Percentiles rank a stretch among this genome's conserved stretches.
These are phyloP conservation scores for Xylariaceae sp. DNA, from an alignment of 2,329 filamentous ascomycete species.

Conservation along the genomic window DNA sequence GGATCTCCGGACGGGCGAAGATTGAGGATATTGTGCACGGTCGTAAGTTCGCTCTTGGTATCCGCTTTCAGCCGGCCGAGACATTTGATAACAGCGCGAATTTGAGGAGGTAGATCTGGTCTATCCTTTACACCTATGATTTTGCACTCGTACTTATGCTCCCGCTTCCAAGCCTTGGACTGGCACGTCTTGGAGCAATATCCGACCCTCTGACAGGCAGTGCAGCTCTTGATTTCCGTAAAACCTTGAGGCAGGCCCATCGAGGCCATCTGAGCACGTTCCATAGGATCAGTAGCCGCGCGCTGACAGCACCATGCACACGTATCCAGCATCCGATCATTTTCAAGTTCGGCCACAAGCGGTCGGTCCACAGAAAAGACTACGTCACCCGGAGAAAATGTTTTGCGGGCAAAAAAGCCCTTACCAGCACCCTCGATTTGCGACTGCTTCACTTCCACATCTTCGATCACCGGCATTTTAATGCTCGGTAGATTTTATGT, in stretches of 20 bases:
- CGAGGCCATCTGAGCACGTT: slow-evolving; percentile 24
- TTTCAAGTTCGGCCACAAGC: slow-evolving; percentile 34
- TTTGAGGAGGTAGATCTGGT: slow-evolving; percentile 29
- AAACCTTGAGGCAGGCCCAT: slow-evolving; percentile 38
- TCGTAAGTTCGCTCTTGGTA: slow-evolving; percentile 19
- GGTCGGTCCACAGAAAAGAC: slow-evolving; percentile 34
- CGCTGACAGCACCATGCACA: slow-evolving; percentile 40
- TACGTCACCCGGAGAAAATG: slow-evolving; percentile 35
- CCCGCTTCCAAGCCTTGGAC: slow-evolving; percentile 37
- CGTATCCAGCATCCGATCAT: slow-evolving; percentile 34
- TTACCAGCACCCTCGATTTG: slow-evolving; percentile 33
- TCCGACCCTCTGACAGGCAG: slow-evolving; percentile 31
- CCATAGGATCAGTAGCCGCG: slow-evolving; percentile 28
- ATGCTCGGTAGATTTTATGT: not conserved
- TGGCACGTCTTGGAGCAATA: slow-evolving; percentile 41
- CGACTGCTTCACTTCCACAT: slow-evolving; percentile 33
- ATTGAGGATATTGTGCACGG: slow-evolving; percentile 26
- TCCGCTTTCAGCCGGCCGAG: slow-evolving; percentile 35
- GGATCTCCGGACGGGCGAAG: slow-evolving; percentile 30
- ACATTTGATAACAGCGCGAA: slow-evolving; percentile 36
- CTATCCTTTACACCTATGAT: slow-evolving; percentile 32
- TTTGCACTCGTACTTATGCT: slow-evolving; percentile 40
- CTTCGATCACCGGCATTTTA: slow-evolving; percentile 23
- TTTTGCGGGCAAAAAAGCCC: slow-evolving; percentile 35
- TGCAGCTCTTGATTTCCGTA: slow-evolving; percentile 35